Evolutionary conservation across 208 protist genomes (phyloP), one percentile per base, ranked within the genome.

Genomic region (Tritrichomonas foetus): DNA sequence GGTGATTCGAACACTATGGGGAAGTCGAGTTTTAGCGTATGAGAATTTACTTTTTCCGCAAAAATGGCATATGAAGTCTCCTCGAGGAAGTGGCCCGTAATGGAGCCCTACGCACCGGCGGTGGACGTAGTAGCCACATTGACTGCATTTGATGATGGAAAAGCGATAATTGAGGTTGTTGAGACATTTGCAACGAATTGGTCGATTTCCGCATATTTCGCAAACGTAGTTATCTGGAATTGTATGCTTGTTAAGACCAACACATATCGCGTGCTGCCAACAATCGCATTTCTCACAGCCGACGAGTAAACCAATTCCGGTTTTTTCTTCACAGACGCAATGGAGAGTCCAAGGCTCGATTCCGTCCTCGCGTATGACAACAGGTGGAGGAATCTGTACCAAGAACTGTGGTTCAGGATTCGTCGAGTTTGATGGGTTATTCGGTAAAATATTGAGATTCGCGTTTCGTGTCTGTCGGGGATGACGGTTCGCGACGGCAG

Each of bases 51-150:
- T 57, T 57, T 47, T 53, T n/a, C 78, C 78, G 47, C 78, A 89
- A 30, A 55, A 89, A 89, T 89, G 30, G 39, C 78, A 89, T 47
- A 89, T 33, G 44, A 57, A 89, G 30, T 89, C 78, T 1, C 78
- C 78, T 61, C 47, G 25, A 1, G 78, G 78, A 22, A 89, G 44
- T 14, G 30, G 44, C 39, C 78, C 78, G n/a, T 61, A 89, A 20
- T 27, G 41, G 14, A 89, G 44, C 1, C 47, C 47, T 9, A 53
- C 78, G n/a, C 78, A 89, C 2, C 78, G 13, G 1, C 47, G 25
- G 44, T 89, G 78, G 5, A 89, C 78, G n/a, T 89, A 89, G 57
- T 89, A 53, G 53, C 78, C 78, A 49, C 78, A 89, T 39, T 89
- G 41, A 36, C n/a, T 55, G n/a, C 78, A 89, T 89, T 89, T 25